Evolutionary conservation across 768 basidiomycete genomes (phyloP).

Genomic region (Lactifluus echinatus): DNA sequence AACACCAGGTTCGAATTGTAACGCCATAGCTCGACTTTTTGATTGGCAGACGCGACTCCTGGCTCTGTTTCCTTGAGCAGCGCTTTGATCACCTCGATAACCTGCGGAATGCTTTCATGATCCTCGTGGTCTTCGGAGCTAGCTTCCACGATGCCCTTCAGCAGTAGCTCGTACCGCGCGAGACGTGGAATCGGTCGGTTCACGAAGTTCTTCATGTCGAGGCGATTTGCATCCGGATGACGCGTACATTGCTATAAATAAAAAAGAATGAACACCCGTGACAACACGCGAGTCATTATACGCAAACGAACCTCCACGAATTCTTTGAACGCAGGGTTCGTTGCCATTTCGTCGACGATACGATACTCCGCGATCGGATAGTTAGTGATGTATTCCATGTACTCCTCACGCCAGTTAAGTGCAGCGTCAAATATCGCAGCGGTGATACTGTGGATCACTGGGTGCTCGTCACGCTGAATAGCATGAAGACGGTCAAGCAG

Average conservation of each 20-base stretch:
- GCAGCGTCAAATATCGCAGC: constrained; percentile 84
- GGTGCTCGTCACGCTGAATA: constrained; percentile 83
- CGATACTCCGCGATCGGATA: constrained; percentile 86
- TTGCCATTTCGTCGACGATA: constrained; percentile 81
- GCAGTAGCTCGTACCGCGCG: constrained; percentile 77
- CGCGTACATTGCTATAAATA: constrained; percentile 39
- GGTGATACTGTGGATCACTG: constrained; percentile 68
- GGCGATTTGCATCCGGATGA: constrained; percentile 67
- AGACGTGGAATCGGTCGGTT: constrained; percentile 86
- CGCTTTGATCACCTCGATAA: constrained; percentile 79
- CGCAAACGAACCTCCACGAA: constrained; percentile 64
- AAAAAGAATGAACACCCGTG: not conserved
- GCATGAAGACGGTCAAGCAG: constrained; percentile 77
- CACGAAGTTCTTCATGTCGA: constrained; percentile 92
- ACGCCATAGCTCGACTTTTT: constrained; percentile 85
- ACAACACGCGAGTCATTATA: not conserved
- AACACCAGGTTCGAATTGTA: constrained; percentile 74
- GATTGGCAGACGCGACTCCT: constrained; percentile 76
- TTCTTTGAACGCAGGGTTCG: constrained; percentile 67
- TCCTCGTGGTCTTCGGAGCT: constrained; percentile 74
- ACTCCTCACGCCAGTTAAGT: constrained; percentile 85
- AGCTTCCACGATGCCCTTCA: constrained; percentile 73
- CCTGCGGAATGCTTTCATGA: constrained; percentile 69
- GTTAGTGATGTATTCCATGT: constrained; percentile 89
- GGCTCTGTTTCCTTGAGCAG: constrained; percentile 84